Conservation (phyloP, 2,329 filamentous ascomycete genomes). For the Claviceps sp. region DNA sequence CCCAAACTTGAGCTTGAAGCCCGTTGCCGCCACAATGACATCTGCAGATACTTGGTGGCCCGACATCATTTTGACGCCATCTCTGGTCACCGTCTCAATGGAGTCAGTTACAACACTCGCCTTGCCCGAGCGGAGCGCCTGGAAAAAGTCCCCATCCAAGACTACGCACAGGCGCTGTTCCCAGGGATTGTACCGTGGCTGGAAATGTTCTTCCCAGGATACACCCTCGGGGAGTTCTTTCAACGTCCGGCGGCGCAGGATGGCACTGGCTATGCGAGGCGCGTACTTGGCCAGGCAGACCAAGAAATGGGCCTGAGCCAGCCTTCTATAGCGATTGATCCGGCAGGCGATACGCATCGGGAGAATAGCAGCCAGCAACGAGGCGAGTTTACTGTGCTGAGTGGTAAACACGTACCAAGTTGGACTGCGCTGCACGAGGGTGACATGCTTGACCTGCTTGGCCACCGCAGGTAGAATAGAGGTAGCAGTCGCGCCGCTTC, state of each 20-base stretch:
- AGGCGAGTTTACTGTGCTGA: conserved; percentile 23
- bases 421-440: conserved; percentile 58
- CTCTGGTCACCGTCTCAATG: conserved; percentile 31
- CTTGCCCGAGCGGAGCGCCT: conserved; percentile 23
- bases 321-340: conserved; percentile 33
- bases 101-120: conserved; percentile 29
- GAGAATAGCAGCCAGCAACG: conserved; percentile 25
- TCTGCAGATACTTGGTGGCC: conserved; percentile 38
- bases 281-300: conserved; percentile 35
- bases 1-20: conserved; percentile 41
- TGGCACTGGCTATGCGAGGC: conserved; percentile 29
- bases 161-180: conserved; percentile 55
- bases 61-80: conserved; percentile 29
- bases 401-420: conserved; percentile 44
- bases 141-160: conserved; percentile 32
- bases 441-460: conserved; percentile 43
- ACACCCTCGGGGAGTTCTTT: conserved; percentile 35
- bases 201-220: conserved; percentile 39
- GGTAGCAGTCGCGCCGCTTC: conserved; percentile 54
- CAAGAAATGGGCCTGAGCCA: conserved; percentile 27
- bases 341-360: conserved; percentile 29
- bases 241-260: conserved; percentile 28
- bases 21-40: conserved; percentile 52
- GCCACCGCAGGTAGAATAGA: conserved; percentile 51
- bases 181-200: conserved; percentile 44